Evolutionary conservation across 2,329 filamentous ascomycete genomes (phyloP).

Genomic region (Corynespora cassiicola): DNA sequence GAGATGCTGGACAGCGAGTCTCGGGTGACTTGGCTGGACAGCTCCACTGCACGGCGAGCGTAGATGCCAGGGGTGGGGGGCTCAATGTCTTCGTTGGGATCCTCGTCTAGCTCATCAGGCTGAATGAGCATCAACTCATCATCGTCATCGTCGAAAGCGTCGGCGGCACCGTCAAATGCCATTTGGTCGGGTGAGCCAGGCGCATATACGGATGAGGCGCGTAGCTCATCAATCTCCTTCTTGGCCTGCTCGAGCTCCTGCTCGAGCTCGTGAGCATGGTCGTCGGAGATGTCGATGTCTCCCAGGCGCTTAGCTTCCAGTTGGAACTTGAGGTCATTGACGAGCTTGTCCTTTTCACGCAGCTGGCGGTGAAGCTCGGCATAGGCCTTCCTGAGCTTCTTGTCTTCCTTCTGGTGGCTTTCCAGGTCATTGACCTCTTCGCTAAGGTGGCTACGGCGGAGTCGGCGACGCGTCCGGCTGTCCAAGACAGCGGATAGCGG

Average conservation of each 20-base stretch:
- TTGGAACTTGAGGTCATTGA: conserved; percentile 45
- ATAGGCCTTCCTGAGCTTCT: conserved; percentile 38
- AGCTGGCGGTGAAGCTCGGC: conserved; percentile 45
- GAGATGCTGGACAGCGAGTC: conserved; percentile 29
- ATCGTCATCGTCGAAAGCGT: conserved; percentile 34
- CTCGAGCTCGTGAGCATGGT: conserved; percentile 38
- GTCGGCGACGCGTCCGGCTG: conserved; percentile 42
- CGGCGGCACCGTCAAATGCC: conserved; percentile 28
- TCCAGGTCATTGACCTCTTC: conserved; percentile 49
- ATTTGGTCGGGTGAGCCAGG: conserved; percentile 29
- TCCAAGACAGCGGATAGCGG: conserved; percentile 42
- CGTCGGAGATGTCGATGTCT: conserved; percentile 46
- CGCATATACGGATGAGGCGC: conserved; percentile 38
- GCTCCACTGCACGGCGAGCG: conserved; percentile 32
- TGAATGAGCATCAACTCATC: conserved; percentile 39
- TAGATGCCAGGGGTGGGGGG: conserved; percentile 33
- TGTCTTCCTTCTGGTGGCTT: conserved; percentile 44
- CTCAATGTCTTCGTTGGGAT: conserved; percentile 36
- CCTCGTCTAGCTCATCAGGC: conserved; percentile 39
- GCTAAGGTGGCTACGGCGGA: conserved; percentile 49
- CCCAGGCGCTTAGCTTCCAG: conserved; percentile 44
- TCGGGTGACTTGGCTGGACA: conserved; percentile 37
- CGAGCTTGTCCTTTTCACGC: conserved; percentile 42
- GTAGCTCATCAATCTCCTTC: conserved; percentile 44
- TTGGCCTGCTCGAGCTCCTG: conserved; percentile 41